Evolutionary conservation across 106 monocot species (phyloP), one percentile per base, ranked within the genome.

Genomic region (Allium fistulosum): DNA sequence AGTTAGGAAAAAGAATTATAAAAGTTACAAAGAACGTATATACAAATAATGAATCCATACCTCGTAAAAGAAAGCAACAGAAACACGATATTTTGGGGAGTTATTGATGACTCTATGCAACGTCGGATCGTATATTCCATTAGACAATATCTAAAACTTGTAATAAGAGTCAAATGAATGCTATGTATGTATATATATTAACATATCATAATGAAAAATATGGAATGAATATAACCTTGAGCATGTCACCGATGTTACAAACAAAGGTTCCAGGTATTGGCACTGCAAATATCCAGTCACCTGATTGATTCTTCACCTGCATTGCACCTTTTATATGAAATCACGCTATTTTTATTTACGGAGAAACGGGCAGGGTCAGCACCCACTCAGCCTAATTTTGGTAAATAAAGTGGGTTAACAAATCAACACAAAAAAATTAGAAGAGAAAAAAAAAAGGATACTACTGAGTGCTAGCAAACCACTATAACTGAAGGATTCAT

Each of bases 201-300:
- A 22, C 37, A 37, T 37, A 37, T 37, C 37, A 37, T 37, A 37
- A 37, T 37, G 37, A 37, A 37, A 37, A 4, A 37, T 37, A 50
- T 50, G 12, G 26, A 56, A 48, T 22, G 48, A 66, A 45, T 13
- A 62, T 1, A 66, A 96, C 95, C 95, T 96, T 91, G 56, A 96
- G 71, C 95, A 96, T 96, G 70, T 96, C 95, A 11, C 95, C 95
- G 11, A 96, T 96, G 64, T 92, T 96, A 72, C 95, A 96, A n/a
- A 96, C 88, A 58, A 96, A 88, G 59, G 91, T 88, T 49, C 88
- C 91, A 57, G 91, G 88, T 67, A 92, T 74, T 46, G 95, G 91
- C 63, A 65, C 66, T 9, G 86, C 95, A 72, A 17, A 71, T 51
- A 96, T 86, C 95, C 95, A 96, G 51, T 96, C 84, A 52, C 88